Evolutionary conservation across 768 basidiomycete genomes (phyloP).

Genomic region (Lactarius quietus): DNA sequence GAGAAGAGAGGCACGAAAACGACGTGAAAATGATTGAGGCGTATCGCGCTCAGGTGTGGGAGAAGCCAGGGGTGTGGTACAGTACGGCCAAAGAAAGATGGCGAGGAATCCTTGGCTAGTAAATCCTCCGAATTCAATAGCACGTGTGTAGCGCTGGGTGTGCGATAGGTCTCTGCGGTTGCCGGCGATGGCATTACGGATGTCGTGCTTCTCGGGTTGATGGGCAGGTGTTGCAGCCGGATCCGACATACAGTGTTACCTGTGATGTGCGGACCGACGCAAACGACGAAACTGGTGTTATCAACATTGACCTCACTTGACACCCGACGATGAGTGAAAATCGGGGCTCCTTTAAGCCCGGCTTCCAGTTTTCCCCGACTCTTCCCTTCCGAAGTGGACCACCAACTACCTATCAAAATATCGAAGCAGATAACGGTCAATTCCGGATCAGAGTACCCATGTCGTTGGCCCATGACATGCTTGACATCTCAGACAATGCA

Average conservation of each 20-base stretch:
- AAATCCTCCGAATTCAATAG: background rate
- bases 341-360: background rate
- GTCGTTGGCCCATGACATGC: too few relatives aligned
- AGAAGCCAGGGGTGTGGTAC: background rate
- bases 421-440: background rate
- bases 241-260: conserved; percentile 5
- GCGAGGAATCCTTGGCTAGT: background rate
- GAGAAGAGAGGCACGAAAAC: too few relatives aligned
- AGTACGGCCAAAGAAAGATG: background rate
- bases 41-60: background rate
- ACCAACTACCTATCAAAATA: background rate
- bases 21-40: conserved; percentile 12
- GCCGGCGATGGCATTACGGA: background rate
- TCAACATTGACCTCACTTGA: too few relatives aligned
- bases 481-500: background rate
- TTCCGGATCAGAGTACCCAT: conserved; percentile 1
- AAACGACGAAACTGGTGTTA: too few relatives aligned
- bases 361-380: background rate
- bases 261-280: too few relatives aligned
- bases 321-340: background rate
- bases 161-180: background rate
- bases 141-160: too few relatives aligned
- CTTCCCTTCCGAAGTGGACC: background rate
- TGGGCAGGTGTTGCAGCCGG: background rate
- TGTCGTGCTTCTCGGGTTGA: background rate